Base-by-base conservation (phyloP, 345 rosid genomes). In the Citrus unshiu region DNA sequence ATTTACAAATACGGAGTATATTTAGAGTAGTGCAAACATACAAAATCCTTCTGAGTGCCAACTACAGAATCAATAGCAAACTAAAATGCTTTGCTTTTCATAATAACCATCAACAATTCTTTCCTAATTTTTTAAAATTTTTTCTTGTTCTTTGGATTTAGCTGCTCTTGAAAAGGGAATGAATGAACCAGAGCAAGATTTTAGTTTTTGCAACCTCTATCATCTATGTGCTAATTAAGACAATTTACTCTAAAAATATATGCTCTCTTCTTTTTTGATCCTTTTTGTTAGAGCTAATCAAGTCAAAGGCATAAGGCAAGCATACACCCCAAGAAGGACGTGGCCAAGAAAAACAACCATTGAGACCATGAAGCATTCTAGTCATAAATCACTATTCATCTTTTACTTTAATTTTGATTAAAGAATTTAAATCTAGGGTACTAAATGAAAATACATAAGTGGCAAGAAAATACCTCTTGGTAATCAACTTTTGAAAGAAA, bases 401-500 rank as follows among this genome's bases (percentile, higher is more conserved):
- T 43, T 27, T 30, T 66, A 56, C 7, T 8, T 32, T 40, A 16
- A 64, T 64, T 64, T 32, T 27, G 9, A 7, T 65, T 32, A 46
- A 51, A 70, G 34, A 29, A 68, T 68, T 32, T 43, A 46, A n/a
- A 46, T 9, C 39, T 13, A 1, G 32, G 32, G 9, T 54, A 43
- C 27, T 22, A 63, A 65, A 70, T 46, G 8, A 19, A 49, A 22
- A 35, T 9, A 56, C 29, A 7, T 35, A 39, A 7, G 16, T 19
- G 3, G 16, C 43, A 51, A 27, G 35, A 69, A 78, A 74, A 64
- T 87, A 87, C 98, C 94, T 90, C 92, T 29, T 58, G 79, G 76
- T 89, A 70, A 76, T 75, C 81, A 67, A 82, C 80, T 78, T 84
- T 78, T 24, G 85, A 78, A 51, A 95, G 89, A 83, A 84, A 90